Evolutionary conservation across 1,139 yeast species (phyloP).

Genomic region (Scheffersomyces stambukii): DNA sequence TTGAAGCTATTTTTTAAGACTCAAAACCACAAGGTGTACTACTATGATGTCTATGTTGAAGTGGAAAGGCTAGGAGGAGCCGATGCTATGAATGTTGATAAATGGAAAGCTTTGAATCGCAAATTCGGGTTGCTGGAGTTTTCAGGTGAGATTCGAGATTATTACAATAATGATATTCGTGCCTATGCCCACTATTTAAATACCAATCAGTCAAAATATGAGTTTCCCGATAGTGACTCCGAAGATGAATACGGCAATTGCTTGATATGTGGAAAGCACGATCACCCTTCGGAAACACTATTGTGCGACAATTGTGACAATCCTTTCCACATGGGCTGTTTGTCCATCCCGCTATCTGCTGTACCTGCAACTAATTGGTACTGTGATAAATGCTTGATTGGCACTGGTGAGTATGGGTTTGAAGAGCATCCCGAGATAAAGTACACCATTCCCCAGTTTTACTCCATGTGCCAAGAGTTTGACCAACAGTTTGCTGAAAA

Average conservation of each 20-base stretch:
- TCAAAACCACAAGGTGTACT: slow-evolving; percentile 29
- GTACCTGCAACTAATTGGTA: slow-evolving; percentile 68
- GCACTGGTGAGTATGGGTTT: slow-evolving; percentile 88
- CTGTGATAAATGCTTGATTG: slow-evolving; percentile 77
- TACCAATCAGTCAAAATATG: slow-evolving; percentile 15
- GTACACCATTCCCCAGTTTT: slow-evolving; percentile 61
- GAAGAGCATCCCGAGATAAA: slow-evolving; percentile 59
- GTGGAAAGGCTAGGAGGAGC: slow-evolving; percentile 28
- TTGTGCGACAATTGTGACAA: slow-evolving; percentile 74
- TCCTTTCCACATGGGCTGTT: slow-evolving; percentile 62
- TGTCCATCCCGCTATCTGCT: slow-evolving; percentile 45
- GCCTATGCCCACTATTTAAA: slow-evolving; percentile 44
- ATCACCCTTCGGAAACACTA: slow-evolving; percentile 48
- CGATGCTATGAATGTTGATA: slow-evolving; percentile 16
- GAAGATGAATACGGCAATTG: slow-evolving; percentile 44
- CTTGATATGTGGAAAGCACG: slow-evolving; percentile 48
- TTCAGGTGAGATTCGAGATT: slow-evolving; percentile 19
- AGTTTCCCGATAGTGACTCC: slow-evolving; percentile 23
- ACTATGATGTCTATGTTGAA: slow-evolving; percentile 54
- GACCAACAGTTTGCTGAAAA: slow-evolving; percentile 28
- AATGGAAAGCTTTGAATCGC: slow-evolving; percentile 34
- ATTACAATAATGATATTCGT: slow-evolving; percentile 32
- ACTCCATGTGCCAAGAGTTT: slow-evolving; percentile 53
- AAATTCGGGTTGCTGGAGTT: slow-evolving; percentile 18
- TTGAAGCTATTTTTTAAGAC: slow-evolving; percentile 22